phyloP scores from a whole-genome alignment of 1,139 yeast genomes.

The Oligophagozyma castellii region DNA sequence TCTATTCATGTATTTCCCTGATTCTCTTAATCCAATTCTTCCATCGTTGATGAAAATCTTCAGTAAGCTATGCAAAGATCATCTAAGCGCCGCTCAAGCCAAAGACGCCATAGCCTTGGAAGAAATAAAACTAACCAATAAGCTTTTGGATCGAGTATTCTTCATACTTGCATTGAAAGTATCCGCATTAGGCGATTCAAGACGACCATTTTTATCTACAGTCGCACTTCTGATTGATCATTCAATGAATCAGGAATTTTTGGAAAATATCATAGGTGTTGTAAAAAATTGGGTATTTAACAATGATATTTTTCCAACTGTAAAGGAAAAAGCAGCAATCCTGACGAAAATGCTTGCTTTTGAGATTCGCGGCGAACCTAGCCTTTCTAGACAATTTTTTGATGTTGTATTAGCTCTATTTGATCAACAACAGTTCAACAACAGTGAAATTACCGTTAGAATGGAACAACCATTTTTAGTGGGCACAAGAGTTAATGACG shows the following conservation, averaged over 20 bases:
- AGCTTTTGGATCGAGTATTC: slow-evolving; percentile 59
- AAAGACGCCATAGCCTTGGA: slow-evolving; percentile 27
- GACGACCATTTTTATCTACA: slow-evolving; percentile 73
- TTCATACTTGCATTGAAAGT: slow-evolving; percentile 72
- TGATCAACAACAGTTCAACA: slow-evolving; percentile 63
- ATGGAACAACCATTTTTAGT: slow-evolving; percentile 95
- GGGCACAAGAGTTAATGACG: slow-evolving; percentile 79
- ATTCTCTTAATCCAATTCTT: slow-evolving; percentile 56
- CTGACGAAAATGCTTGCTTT: slow-evolving; percentile 88
- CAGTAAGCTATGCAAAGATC: slow-evolving; percentile 81
- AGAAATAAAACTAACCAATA: slow-evolving; percentile 70
- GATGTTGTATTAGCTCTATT: slow-evolving; percentile 81
- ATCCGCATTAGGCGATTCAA: slow-evolving; percentile 77
- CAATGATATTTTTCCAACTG: slow-evolving; percentile 81
- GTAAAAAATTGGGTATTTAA: slow-evolving; percentile 87
- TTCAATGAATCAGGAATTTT: slow-evolving; percentile 62
- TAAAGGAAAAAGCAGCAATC: slow-evolving; percentile 92
- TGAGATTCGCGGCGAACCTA: slow-evolving; percentile 75
- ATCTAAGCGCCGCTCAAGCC: slow-evolving; percentile 51
- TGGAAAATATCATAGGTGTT: slow-evolving; percentile 63
- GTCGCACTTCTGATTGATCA: slow-evolving; percentile 86
- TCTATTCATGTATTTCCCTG: slow-evolving; percentile 59
- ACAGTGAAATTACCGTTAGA: slow-evolving; percentile 84
- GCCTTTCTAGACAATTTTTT: slow-evolving; percentile 69
- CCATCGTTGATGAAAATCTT: slow-evolving; percentile 76